Evolutionary conservation across 192 early-diverging fungal species (phyloP).

Genomic region (Radiomyces spectabilis): DNA sequence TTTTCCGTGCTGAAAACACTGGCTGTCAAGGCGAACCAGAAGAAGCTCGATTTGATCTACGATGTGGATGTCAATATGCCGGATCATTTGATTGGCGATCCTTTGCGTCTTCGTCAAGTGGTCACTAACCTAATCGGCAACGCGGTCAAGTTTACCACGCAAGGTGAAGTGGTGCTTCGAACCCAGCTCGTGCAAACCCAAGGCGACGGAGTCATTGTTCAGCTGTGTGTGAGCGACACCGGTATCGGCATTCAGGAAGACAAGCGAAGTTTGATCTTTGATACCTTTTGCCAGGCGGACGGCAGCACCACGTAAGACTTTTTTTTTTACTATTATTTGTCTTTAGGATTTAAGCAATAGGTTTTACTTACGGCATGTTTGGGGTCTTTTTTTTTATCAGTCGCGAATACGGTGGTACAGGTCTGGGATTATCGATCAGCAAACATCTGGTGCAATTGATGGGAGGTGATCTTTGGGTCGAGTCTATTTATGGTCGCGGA

Average conservation of each 20-base stretch:
- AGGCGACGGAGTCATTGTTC: conserved; percentile 42
- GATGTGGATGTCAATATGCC: conserved; percentile 65
- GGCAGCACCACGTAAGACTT: conserved; percentile 57
- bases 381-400: neutral
- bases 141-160: conserved; percentile 77
- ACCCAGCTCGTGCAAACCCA: conserved; percentile 34
- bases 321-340: neutral
- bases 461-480: conserved; percentile 74
- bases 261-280: conserved; percentile 70
- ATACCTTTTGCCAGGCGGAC: conserved; percentile 79
- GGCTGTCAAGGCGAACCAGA: conserved; percentile 66
- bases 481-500: conserved; percentile 57
- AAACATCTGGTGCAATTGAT: conserved; percentile 67
- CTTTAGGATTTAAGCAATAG: too few species aligned
- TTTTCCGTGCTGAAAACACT: conserved; percentile 65
- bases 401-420: conserved; percentile 12
- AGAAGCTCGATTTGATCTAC: conserved; percentile 61
- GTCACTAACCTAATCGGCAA: conserved; percentile 81
- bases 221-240: conserved; percentile 69
- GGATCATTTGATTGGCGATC: conserved; percentile 70
- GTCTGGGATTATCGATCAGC: conserved; percentile 74
- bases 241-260: conserved; percentile 82
- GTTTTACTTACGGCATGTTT: too few species aligned
- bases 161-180: conserved; percentile 57
- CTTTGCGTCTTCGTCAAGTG: conserved; percentile 67